Evolutionary conservation across 306 rosid genomes (phyloP).

Genomic region (Quillaja saponaria): DNA sequence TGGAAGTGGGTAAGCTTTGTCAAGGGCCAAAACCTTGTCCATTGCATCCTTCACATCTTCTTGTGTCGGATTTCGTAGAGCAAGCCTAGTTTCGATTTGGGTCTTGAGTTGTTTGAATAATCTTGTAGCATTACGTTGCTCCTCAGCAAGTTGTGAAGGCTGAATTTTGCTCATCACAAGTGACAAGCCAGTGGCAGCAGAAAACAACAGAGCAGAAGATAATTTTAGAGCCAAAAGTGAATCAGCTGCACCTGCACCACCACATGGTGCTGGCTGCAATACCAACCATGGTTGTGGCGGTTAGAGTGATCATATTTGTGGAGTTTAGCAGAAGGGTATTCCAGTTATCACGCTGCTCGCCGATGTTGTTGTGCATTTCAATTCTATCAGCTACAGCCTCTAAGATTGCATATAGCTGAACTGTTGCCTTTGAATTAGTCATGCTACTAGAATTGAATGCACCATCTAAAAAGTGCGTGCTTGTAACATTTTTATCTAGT

Average conservation of each 20-base stretch:
- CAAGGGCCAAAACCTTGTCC: slow-evolving; percentile 63
- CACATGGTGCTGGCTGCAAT: slow-evolving; percentile 39
- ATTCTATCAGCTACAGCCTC: slow-evolving; percentile 60
- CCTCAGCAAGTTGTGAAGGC: slow-evolving; percentile 84
- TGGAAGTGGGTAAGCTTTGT: slow-evolving; percentile 82
- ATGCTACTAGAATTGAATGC: background rate
- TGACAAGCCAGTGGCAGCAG: slow-evolving; percentile 65
- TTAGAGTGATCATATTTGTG: slow-evolving; percentile 73
- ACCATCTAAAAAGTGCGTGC: background rate
- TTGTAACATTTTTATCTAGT: background rate
- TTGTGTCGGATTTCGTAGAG: slow-evolving; percentile 31
- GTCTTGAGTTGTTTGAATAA: slow-evolving; percentile 50
- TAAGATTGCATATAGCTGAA: slow-evolving; percentile 51
- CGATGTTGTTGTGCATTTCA: slow-evolving; percentile 70
- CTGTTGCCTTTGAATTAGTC: background rate
- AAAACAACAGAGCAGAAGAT: slow-evolving; percentile 55
- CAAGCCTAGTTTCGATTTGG: slow-evolving; percentile 43
- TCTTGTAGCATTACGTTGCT: slow-evolving; percentile 71
- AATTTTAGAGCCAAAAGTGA: slow-evolving; percentile 51
- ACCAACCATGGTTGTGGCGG: slow-evolving; percentile 64
- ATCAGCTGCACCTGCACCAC: slow-evolving; percentile 17
- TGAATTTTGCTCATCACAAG: slow-evolving; percentile 69
- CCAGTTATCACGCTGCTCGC: slow-evolving; percentile 72
- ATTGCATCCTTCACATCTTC: slow-evolving; percentile 48
- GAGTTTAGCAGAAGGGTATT: slow-evolving; percentile 62